Conservation (phyloP, 805 yeast species). For the Starmera quercuum region DNA sequence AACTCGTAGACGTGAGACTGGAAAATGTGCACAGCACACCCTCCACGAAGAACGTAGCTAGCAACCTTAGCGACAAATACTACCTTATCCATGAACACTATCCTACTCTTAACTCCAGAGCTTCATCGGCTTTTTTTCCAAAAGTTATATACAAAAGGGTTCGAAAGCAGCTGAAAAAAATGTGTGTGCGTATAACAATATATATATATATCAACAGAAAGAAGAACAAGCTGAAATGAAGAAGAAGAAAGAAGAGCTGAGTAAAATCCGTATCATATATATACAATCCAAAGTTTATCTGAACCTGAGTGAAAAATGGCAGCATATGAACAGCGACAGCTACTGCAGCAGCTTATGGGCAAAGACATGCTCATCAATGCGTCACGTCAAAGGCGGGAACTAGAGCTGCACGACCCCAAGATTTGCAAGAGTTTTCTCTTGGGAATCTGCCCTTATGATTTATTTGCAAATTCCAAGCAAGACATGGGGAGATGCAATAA, state of each 20-base stretch:
- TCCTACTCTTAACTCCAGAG: too few relatives aligned
- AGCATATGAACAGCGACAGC: constrained; percentile 64
- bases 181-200: neutral
- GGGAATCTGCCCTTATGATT: constrained; percentile 80
- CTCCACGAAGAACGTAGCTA: constrained; percentile 34
- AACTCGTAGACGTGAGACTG: constrained; percentile 65
- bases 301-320: constrained; percentile 33
- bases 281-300: too few relatives aligned
- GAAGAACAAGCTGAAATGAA: neutral
- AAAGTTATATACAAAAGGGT: too few relatives aligned
- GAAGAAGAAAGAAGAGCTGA: too few relatives aligned
- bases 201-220: neutral
- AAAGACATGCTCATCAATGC: constrained; percentile 30
- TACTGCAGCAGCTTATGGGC: constrained; percentile 79
- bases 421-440: constrained; percentile 80
- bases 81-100: constrained; percentile 11
- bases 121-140: too few relatives aligned
- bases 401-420: constrained; percentile 41
- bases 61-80: constrained; percentile 16
- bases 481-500: constrained; percentile 76
- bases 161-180: too few relatives aligned
- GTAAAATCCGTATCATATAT: too few relatives aligned
- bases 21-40: constrained; percentile 59
- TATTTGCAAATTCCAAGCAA: constrained; percentile 75
- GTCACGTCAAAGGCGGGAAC: constrained; percentile 34